phyloP scores from a whole-genome alignment of 176 grass and related monocot species.

The Panicum miliaceum region DNA sequence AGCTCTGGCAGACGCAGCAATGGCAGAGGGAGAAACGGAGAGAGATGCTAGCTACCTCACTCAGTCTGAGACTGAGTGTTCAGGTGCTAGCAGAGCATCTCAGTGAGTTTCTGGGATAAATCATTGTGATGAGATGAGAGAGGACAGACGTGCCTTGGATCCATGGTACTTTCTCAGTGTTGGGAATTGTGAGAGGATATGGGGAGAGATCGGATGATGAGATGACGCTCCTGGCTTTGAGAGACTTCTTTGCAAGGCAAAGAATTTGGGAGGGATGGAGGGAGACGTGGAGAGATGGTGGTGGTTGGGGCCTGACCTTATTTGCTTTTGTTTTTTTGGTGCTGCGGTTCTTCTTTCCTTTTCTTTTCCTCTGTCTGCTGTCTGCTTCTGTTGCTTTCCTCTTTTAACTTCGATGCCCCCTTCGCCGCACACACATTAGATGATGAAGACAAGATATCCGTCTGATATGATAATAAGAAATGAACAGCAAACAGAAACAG shows the following conservation, averaged over 20 bases:
- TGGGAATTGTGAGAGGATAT: conserved; percentile 39
- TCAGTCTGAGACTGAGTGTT: conserved; percentile 20
- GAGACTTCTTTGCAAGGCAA: conserved; percentile 60
- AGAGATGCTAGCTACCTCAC: conserved; percentile 20
- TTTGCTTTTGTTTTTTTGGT: conserved; percentile 60
- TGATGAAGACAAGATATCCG: conserved; percentile 15
- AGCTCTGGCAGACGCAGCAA: neutral
- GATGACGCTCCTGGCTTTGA: conserved; percentile 39
- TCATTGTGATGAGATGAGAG: conserved; percentile 46
- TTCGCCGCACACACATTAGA: conserved; percentile 30
- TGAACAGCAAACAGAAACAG: conserved; percentile 3
- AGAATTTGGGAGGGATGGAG: conserved; percentile 32
- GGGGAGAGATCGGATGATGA: conserved; percentile 42
- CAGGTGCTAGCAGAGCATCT: conserved; percentile 40
- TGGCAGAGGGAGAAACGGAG: conserved; percentile 2
- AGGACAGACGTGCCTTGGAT: conserved; percentile 19
- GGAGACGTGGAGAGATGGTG: conserved; percentile 26
- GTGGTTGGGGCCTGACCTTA: conserved; percentile 46
- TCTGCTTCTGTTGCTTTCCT: conserved; percentile 41
- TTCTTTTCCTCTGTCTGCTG: conserved; percentile 42
- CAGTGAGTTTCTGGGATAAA: conserved; percentile 50
- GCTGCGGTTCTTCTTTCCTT: conserved; percentile 48
- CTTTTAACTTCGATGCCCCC: conserved; percentile 29
- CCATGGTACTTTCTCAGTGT: conserved; percentile 42
- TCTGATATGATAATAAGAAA: conserved; percentile 5